phyloP scores from a whole-genome alignment of 73 alveolate species.

The Tetrahymena borealis region DNA sequence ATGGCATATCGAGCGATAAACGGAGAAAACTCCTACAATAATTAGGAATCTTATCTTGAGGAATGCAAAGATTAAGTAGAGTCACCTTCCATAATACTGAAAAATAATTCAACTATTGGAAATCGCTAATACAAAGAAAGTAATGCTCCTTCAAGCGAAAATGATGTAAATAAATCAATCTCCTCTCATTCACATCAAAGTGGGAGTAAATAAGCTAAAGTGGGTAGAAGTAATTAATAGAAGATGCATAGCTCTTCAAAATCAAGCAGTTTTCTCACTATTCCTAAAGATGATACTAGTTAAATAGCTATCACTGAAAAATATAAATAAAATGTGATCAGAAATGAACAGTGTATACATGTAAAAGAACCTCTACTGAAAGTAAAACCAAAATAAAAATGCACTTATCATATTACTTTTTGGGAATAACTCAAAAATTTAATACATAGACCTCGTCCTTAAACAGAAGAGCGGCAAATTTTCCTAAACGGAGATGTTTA shows the following conservation, averaged over 20 bases:
- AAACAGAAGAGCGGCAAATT: not conserved
- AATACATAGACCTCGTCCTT: not conserved
- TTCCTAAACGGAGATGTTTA: slow-evolving; percentile 8
- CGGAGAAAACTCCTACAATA: not conserved
- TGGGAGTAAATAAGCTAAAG: not conserved
- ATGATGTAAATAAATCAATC: not conserved
- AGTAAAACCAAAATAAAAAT: not conserved
- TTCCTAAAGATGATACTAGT: not conserved
- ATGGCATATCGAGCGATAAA: not conserved
- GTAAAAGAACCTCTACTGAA: not conserved
- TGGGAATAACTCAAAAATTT: not conserved
- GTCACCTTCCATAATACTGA: not conserved
- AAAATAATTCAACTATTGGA: not conserved
- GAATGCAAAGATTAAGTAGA: not conserved
- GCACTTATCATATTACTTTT: not conserved
- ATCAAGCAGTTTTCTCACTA: not conserved
- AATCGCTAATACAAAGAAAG: not conserved
- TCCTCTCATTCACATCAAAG: not conserved
- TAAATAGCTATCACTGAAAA: not conserved
- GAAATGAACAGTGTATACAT: not conserved
- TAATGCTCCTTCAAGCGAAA: not conserved
- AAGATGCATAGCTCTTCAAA: not conserved
- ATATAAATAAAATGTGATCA: not conserved
- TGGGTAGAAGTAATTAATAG: not conserved
- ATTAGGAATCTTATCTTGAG: not conserved